Base-by-base conservation (phyloP, 306 rosid genomes). In the Herpetospermum pedunculosum region DNA sequence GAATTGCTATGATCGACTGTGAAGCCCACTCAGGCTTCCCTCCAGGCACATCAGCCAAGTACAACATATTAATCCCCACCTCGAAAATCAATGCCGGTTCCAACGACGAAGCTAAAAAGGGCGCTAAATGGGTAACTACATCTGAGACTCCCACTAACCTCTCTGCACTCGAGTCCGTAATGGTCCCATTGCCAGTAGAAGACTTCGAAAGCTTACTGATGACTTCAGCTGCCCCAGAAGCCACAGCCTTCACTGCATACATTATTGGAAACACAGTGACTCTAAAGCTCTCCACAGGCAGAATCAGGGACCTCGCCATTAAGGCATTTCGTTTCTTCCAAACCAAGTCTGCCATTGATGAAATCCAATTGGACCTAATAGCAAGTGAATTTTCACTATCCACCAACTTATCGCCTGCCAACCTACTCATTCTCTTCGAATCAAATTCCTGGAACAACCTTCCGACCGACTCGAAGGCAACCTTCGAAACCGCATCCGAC, bases 21-120 rank as follows among this genome's bases (percentile, higher is more conserved):
- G 99, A 95, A 50, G 99, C 99, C 99, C 99, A 95, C 77, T 95
- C 99, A 6, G 96, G 88, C 77, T 95, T 95, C 78, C 99, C 97
- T 50, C 99, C 99, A 78, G 97, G 92, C 58, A 95, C 99, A 83
- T 95, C 99, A 75, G 99, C 99, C 78, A 95, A 83, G 79, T 95
- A 91, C 85, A 95, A 55, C 97, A 91, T 87, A 67, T 95, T 92
- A 53, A 95, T 95, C 75, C 92, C 99, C 30, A 95, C 99, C 60
- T 95, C 99, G 41, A 81, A 95, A 75, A 91, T 91, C 89, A 95
- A 83, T 5, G 99, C 91, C 2, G 99, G 99, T 69, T 95, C 97
- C 90, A 95, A 77, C 0, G 99, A 91, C 0, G 99, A 91, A 2
- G 90, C 95, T 78, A 95, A 77, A 79, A 95, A 95, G 0, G 99